Conservation (phyloP, 345 rosid genomes). For the Erysimum cheiranthoides region DNA sequence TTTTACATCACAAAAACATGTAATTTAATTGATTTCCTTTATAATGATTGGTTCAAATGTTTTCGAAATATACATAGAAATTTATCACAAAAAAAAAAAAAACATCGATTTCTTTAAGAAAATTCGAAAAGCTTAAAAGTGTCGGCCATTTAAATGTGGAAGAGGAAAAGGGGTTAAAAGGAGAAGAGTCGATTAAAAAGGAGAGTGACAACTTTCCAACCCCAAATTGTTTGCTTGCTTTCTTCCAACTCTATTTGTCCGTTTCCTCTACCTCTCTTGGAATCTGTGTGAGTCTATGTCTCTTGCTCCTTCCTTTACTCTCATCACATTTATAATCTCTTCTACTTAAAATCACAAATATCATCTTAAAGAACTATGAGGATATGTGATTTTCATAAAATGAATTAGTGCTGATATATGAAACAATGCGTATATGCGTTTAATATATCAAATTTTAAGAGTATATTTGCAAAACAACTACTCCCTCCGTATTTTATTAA, state of each 20-base stretch:
- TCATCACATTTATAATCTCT: background rate
- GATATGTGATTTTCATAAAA: background rate
- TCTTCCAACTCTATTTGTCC: slow-evolving; percentile 70
- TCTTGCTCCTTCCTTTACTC: slow-evolving; percentile 17
- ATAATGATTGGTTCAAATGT: slow-evolving; percentile 19
- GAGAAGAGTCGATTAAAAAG: slow-evolving; percentile 58
- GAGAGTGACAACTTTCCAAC: slow-evolving; percentile 58
- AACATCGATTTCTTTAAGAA: slow-evolving; percentile 2
- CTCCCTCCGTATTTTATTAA: too few relatives aligned
- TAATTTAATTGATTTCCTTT: background rate
- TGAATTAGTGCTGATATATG: background rate
- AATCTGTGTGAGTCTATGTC: slow-evolving; percentile 60
- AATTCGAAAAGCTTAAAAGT: slow-evolving; percentile 32
- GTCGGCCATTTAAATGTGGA: slow-evolving; percentile 43
- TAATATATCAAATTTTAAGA: background rate
- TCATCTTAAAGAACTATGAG: background rate
- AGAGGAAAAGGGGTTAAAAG: slow-evolving; percentile 41
- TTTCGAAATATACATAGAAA: background rate
- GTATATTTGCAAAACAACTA: background rate
- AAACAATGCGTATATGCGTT: background rate
- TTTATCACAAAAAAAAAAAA: slow-evolving; percentile 12
- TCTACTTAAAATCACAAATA: background rate
- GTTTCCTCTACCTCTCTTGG: slow-evolving; percentile 62
- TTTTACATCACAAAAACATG: background rate
- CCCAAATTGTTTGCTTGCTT: slow-evolving; percentile 46